These are phyloP conservation scores for Backusella tuberculispora DNA, from an alignment of 192 early-diverging fungal species.

Conservation along the genomic window DNA sequence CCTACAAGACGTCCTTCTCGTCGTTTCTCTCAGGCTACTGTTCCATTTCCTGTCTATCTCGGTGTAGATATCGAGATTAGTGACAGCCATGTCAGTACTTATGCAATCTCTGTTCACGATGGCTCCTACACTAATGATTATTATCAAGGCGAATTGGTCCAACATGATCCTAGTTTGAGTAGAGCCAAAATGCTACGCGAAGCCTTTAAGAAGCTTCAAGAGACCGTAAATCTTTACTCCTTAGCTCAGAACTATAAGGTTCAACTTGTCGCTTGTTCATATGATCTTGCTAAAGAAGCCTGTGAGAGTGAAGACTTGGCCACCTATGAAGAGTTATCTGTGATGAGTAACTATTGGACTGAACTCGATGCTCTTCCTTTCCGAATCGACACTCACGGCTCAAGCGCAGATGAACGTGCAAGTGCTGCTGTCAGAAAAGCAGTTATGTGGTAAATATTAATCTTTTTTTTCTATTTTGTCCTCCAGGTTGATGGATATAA, in stretches of 20 bases:
- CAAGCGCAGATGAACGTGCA: conserved; percentile 68
- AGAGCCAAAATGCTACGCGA: conserved; percentile 31
- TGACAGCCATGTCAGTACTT: conserved; percentile 44
- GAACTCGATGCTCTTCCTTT: conserved; percentile 80
- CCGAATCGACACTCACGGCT: conserved; percentile 65
- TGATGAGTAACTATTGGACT: conserved; percentile 66
- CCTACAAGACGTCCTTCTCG: conserved; percentile 17
- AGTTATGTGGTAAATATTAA: conserved; percentile 52
- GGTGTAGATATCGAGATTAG: conserved; percentile 54
- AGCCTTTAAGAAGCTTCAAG: conserved; percentile 57
- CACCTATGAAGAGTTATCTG: conserved; percentile 43
- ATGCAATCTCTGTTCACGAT: conserved; percentile 72
- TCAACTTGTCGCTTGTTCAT: conserved; percentile 65
- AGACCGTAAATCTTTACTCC: conserved; percentile 57
- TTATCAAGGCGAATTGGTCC: conserved; percentile 52
- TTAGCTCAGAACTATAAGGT: conserved; percentile 67
- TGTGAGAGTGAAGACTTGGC: conserved; percentile 38
- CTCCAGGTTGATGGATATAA: neutral
- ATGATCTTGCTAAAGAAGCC: conserved; percentile 46
- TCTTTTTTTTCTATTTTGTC: neutral
- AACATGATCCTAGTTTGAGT: conserved; percentile 8
- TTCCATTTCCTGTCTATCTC: conserved; percentile 55
- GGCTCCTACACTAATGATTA: conserved; percentile 65
- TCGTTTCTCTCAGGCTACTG: conserved; percentile 29
- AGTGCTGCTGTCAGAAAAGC: conserved; percentile 75